A percentile compares a stretch with the other conserved stretches of the same genome.
Evolutionary conservation across 805 yeast genomes (phyloP).

Genomic region (Candida bentonensis): DNA sequence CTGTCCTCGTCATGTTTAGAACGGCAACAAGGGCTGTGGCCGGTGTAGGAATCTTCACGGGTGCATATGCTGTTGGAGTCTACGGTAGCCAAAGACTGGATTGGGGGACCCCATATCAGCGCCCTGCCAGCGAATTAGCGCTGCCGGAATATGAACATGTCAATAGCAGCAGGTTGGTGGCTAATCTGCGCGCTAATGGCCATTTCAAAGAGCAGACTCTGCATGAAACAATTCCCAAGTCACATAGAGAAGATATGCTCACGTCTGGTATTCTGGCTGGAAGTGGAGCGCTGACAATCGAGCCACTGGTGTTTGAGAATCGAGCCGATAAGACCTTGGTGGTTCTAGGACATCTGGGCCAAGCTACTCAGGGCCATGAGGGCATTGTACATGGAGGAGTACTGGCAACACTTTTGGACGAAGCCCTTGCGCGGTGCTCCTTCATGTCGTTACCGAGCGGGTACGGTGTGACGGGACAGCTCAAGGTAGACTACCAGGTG

Average conservation of each 20-base stretch:
- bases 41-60: background rate
- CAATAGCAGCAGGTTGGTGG: slow-evolving; percentile 11
- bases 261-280: slow-evolving; percentile 60
- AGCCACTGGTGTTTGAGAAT: slow-evolving; percentile 55
- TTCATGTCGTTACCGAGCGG: slow-evolving; percentile 58
- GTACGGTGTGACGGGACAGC: slow-evolving; percentile 72
- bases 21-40: background rate
- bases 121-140: background rate
- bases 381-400: slow-evolving; percentile 55
- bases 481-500: slow-evolving; percentile 34
- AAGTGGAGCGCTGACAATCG: slow-evolving; percentile 52
- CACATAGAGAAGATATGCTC: slow-evolving; percentile 11
- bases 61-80: background rate
- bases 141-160: slow-evolving; percentile 8
- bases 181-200: slow-evolving; percentile 13
- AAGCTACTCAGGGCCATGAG: slow-evolving; percentile 35
- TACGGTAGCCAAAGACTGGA: background rate
- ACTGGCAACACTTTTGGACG: slow-evolving; percentile 64
- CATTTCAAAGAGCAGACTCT: slow-evolving; percentile 15
- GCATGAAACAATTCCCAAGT: slow-evolving; percentile 14
- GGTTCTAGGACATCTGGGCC: slow-evolving; percentile 59
- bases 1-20: background rate
- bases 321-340: slow-evolving; percentile 35
- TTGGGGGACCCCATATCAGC: background rate
- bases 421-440: slow-evolving; percentile 55